Base-by-base conservation (phyloP, 176 grass and related monocot species). In the Triticum turgidum region DNA sequence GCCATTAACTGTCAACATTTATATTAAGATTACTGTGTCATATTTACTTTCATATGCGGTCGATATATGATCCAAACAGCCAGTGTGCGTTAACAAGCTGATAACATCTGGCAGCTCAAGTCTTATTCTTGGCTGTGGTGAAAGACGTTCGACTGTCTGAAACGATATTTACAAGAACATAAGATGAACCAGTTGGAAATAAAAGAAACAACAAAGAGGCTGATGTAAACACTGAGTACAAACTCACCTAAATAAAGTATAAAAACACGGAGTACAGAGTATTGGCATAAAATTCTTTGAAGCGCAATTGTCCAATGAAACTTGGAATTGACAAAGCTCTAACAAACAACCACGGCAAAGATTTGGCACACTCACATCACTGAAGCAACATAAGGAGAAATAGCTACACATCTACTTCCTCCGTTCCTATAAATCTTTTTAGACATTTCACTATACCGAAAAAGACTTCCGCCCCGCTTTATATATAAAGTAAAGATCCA, bases 141-240 rank as follows among this genome's bases (percentile, higher is more conserved):
- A 33, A 64, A 33, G 51, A 69, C 18, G 68, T 47, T 13, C 67
- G 42, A 35, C 47, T 9, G 27, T 54, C 1, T 22, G 44, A 34
- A 51, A 11, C 10, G 44, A 82, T 69, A 22, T 71, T 61, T 73
- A 83, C 51, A 83, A 83, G 13, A 83, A 39, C 38, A 67, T 39
- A 61, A 44, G 69, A 9, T 20, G 38, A 58, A 68, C 5, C 20
- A 37, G 2, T 34, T 54, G 17, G 9, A 20, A 45, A 59, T 1
- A 59, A n/a, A 82, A 69, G 2, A 51, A n/a, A 17, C 51, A 56
- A 51, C 47, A 51, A 51, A 51, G 13, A 51, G 47, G 47, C 51
- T 56, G 51, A 18, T 56, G 51, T 18, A 17, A 56, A 56, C 15
- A 56, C 5, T 7, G 15, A 56, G 15, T 56, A 18, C 5, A 7